Base-by-base conservation (phyloP, 169 alveolate species). In the Eimeria maxima region DNA sequence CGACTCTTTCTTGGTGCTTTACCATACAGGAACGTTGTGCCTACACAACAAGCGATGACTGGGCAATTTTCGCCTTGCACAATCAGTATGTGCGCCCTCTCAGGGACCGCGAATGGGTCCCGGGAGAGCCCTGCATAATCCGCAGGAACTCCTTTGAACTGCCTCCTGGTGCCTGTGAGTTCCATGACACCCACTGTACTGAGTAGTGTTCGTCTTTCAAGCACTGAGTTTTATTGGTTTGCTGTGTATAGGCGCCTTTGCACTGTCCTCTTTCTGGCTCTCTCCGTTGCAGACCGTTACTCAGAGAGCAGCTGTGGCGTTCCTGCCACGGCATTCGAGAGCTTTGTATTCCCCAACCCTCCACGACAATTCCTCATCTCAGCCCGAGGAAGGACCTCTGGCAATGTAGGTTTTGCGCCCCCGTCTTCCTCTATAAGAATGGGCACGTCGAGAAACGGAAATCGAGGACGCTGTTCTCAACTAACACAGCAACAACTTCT, bases 141-240 rank as follows among this genome's bases (percentile, higher is more conserved):
- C 89, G 83, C 71, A 88, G 53, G 63, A 80, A 84, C 50, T 81
- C 90, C 42, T 94, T 94, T 33, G 94, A 94, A 73, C 96, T 94
- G 10, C 96, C 96, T 1, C 96, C 96, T 33, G 96, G 96, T 42
- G 94, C 96, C 29, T 88, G 96, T 94, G 57, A 94, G 96, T 38
- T 13, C 47, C 53, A 83, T 3, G n/a, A 10, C 33, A 55, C 24
- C 57, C 57, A 13, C 24, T 4, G 27, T 11, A 2, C 18, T 33
- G 38, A 55, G 55, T 20, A 55, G 27, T 84, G 69, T 1, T 53
- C 20, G 11, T 84, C 33, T 27, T 18, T 2, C 8, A 22, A 45
- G 11, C 24, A 0, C 13, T 53, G 45, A 27, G 45, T 20, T 16
- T 0, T 8, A 5, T 24, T 4, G n/a, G 27, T 73, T 38, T 73